These are phyloP conservation scores for Haplographium delicatum DNA, from an alignment of 495 filamentous ascomycete genomes.

Conservation along the genomic window DNA sequence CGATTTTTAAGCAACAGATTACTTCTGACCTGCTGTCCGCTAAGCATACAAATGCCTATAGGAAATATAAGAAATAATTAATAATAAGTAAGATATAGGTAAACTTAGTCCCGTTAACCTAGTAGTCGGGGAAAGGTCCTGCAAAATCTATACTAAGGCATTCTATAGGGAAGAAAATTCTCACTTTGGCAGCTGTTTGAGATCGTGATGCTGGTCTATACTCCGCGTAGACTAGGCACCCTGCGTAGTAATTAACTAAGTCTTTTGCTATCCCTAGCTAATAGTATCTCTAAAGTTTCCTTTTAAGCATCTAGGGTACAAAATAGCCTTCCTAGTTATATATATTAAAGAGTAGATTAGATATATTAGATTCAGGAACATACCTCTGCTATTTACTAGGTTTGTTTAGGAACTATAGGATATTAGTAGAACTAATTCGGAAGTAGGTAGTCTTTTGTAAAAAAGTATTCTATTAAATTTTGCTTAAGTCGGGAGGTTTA, in stretches of 20 bases:
- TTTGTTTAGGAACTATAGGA: background rate
- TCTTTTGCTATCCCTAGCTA: background rate
- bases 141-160: background rate
- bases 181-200: background rate
- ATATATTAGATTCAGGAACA: background rate
- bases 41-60: background rate
- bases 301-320: background rate
- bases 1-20: no score
- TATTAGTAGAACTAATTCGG: background rate
- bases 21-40: no score
- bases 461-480: no score
- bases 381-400: background rate
- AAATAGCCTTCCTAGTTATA: background rate
- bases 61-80: background rate
- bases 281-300: background rate
- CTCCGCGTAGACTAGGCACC: background rate
- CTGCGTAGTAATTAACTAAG: background rate
- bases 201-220: background rate
- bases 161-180: background rate
- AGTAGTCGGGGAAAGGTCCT: background rate
- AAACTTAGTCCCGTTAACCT: background rate
- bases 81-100: background rate
- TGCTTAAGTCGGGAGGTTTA: no score
- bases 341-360: background rate
- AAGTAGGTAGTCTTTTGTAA: no score